A percentile compares a stretch with the other conserved stretches of the same genome.
These are phyloP conservation scores for Aegilops longissima DNA, from an alignment of 176 grass and related monocot genomes.

Conservation along the genomic window DNA sequence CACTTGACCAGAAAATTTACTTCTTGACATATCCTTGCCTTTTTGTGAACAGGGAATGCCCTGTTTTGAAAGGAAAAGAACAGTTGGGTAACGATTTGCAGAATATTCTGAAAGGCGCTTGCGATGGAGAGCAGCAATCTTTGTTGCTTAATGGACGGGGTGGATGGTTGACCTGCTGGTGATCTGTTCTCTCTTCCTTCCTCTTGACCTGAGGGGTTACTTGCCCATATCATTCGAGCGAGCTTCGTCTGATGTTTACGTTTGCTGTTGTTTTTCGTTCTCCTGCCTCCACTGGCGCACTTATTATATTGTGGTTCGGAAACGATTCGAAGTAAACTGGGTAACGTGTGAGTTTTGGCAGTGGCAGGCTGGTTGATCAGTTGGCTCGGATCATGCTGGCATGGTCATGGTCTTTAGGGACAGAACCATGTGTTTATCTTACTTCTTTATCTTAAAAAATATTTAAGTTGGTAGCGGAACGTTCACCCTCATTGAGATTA, in stretches of 20 bases:
- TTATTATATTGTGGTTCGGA: not conserved
- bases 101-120: not conserved
- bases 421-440: not conserved
- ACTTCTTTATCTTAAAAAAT: not conserved
- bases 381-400: not conserved
- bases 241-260: not conserved
- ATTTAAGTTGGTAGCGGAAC: not conserved
- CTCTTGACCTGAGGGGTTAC: not conserved
- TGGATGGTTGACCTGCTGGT: not conserved
- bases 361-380: not conserved
- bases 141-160: not conserved
- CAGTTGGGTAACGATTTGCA: not conserved
- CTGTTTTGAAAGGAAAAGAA: not conserved
- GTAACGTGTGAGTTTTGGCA: not conserved
- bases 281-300: not conserved
- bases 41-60: not conserved
- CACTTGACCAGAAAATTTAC: not conserved
- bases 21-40: not conserved
- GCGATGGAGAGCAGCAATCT: not conserved
- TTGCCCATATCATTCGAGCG: not conserved
- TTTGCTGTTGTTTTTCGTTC: not conserved
- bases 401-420: not conserved
- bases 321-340: not conserved
- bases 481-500: not conserved
- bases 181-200: not conserved